Percentiles rank a stretch among this genome's conserved stretches.
Evolutionary conservation across 495 filamentous ascomycete genomes (phyloP).

Genomic region (Astrothelium subdiscretum): DNA sequence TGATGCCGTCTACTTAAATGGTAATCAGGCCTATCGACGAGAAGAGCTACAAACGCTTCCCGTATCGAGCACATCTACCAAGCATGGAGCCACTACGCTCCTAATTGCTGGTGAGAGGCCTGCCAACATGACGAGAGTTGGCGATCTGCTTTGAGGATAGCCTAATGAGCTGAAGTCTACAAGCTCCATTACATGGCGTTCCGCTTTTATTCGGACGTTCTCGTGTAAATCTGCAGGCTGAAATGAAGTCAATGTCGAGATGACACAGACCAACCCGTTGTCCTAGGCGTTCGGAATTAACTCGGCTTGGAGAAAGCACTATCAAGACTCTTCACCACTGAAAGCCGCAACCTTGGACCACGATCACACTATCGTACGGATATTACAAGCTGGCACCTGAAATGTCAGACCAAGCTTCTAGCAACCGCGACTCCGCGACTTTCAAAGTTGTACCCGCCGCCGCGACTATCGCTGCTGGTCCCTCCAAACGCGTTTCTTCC

Average conservation of each 20-base stretch:
- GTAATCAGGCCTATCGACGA: no score
- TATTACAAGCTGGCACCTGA: not conserved
- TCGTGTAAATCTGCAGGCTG: not conserved
- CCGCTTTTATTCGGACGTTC: not conserved
- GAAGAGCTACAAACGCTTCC: not conserved
- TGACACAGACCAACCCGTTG: not conserved
- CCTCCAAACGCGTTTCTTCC: slow-evolving; percentile 13
- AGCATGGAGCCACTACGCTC: not conserved
- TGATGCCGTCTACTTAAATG: no score
- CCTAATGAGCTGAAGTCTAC: not conserved
- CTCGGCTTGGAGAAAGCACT: not conserved
- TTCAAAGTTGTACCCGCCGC: not conserved
- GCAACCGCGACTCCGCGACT: not conserved
- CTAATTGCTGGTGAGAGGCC: no score
- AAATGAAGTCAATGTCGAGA: not conserved
- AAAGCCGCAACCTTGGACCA: not conserved
- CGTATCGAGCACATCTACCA: not conserved
- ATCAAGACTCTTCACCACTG: not conserved
- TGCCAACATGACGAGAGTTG: no score
- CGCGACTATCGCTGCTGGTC: not conserved
- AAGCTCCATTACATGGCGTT: not conserved
- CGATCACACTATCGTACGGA: not conserved
- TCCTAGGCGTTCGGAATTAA: no score
- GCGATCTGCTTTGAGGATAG: no score
- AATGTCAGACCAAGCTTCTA: not conserved